phyloP scores from a whole-genome alignment of 371 early-diverging fungal genomes.

The Mortierella sp. region DNA sequence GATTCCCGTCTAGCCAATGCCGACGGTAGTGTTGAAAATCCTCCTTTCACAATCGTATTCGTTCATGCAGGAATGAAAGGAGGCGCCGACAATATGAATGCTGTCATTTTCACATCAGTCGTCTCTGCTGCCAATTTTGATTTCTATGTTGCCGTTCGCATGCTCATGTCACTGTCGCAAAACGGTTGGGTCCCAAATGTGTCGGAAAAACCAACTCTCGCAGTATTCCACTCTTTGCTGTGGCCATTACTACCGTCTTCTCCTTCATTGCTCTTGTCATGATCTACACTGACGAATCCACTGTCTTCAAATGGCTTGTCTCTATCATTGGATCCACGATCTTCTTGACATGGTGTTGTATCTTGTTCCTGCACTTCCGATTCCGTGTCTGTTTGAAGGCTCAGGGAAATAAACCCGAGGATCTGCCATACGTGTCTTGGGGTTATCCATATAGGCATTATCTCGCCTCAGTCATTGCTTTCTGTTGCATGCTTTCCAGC shows the following conservation, averaged over 20 bases:
- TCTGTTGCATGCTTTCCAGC: conserved; percentile 66
- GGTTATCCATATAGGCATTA: conserved; percentile 76
- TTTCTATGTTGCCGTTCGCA: conserved; percentile 76
- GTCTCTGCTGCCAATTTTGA: conserved; percentile 81
- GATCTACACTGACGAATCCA: conserved; percentile 62
- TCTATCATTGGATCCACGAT: conserved; percentile 81
- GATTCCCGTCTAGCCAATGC: conserved; percentile 63
- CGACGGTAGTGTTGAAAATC: conserved; percentile 55
- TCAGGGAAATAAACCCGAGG: conserved; percentile 74
- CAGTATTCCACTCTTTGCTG: conserved; percentile 73
- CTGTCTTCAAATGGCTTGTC: conserved; percentile 79
- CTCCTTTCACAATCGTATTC: conserved; percentile 77
- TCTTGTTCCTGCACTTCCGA: conserved; percentile 80
- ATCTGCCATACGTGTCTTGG: conserved; percentile 79
- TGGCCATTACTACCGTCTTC: conserved; percentile 65
- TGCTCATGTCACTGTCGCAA: conserved; percentile 71
- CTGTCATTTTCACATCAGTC: conserved; percentile 74
- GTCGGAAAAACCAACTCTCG: conserved; percentile 62
- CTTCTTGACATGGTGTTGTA: conserved; percentile 84
- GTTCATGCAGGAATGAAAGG: conserved; percentile 70
- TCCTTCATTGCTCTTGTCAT: conserved; percentile 71
- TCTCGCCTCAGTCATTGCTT: conserved; percentile 68
- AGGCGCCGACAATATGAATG: conserved; percentile 79
- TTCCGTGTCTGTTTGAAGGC: conserved; percentile 82
- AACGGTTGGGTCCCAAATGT: conserved; percentile 73